These are phyloP conservation scores for Emydomyces testavorans DNA, from an alignment of 2,329 filamentous ascomycete species.

Conservation along the genomic window DNA sequence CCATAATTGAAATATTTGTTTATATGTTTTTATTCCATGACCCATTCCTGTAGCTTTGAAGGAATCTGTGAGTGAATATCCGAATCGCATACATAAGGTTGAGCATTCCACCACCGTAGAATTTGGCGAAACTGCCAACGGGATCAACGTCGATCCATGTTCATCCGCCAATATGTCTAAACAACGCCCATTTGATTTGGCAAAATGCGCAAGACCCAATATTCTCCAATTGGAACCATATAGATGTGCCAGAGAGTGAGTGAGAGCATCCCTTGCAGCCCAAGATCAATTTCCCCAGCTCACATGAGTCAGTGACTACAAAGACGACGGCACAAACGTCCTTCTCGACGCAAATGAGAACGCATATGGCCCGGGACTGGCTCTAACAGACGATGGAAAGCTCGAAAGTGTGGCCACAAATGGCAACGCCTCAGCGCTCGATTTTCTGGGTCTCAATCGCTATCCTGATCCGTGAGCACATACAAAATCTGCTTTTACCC, in stretches of 20 bases:
- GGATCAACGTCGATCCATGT: not conserved
- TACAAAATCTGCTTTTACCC: constrained; percentile 7
- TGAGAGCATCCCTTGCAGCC: constrained; percentile 17
- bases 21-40: not conserved
- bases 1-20: not conserved
- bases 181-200: constrained; percentile 54
- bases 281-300: constrained; percentile 18
- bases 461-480: constrained; percentile 68
- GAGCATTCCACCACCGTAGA: not conserved
- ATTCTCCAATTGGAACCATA: constrained; percentile 68
- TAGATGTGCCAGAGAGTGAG: constrained; percentile 70
- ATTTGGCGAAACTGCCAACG: not conserved
- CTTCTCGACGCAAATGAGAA: constrained; percentile 98
- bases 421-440: constrained; percentile 43
- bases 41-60: not conserved
- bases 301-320: constrained; percentile 67
- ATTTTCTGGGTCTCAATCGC: constrained; percentile 74
- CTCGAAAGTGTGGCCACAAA: constrained; percentile 36
- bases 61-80: not conserved
- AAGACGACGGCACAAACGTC: constrained; percentile 91
- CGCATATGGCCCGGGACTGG: constrained; percentile 74
- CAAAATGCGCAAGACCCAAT: constrained; percentile 64
- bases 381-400: constrained; percentile 39
- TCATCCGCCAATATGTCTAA: constrained; percentile 27
- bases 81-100: not conserved